A percentile compares a stretch with the other conserved stretches of the same genome.
phyloP scores from a whole-genome alignment of 495 filamentous ascomycete species.

The Xylaria venustula region DNA sequence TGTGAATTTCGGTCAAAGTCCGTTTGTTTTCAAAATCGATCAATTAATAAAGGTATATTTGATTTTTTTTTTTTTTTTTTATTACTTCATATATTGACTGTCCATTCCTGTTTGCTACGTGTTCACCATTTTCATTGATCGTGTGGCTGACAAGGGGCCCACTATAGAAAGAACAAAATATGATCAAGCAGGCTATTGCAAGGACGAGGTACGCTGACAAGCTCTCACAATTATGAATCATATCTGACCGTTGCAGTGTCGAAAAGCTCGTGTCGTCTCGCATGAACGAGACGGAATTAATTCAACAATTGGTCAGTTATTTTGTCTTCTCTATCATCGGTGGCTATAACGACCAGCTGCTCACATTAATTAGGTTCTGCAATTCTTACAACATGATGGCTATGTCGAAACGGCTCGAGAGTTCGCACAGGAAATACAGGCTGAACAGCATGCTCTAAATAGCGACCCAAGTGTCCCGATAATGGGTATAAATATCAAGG shows the following conservation, averaged over 20 bases:
- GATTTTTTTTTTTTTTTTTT: too few relatives aligned
- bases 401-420: constrained; percentile 93
- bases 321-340: not conserved
- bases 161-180: constrained; percentile 57
- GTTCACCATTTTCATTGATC: not conserved
- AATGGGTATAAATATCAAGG: constrained; percentile 68
- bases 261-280: constrained; percentile 37
- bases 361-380: constrained; percentile 58
- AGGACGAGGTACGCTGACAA: constrained; percentile 30
- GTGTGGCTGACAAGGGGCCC: not conserved
- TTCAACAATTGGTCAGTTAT: constrained; percentile 65
- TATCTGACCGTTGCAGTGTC: constrained; percentile 25
- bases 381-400: constrained; percentile 92
- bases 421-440: constrained; percentile 79
- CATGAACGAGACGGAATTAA: constrained; percentile 71
- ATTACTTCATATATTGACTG: too few relatives aligned
- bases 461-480: constrained; percentile 52
- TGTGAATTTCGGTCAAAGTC: constrained; percentile 88
- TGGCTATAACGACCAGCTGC: not conserved
- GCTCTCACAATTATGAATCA: not conserved
- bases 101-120: too few relatives aligned
- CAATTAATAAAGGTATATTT: constrained; percentile 68
- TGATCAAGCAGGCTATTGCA: constrained; percentile 44
- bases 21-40: constrained; percentile 93
- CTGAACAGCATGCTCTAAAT: constrained; percentile 65